Evolutionary conservation across 345 rosid genomes (phyloP).

Genomic region (Hibiscus syriacus): DNA sequence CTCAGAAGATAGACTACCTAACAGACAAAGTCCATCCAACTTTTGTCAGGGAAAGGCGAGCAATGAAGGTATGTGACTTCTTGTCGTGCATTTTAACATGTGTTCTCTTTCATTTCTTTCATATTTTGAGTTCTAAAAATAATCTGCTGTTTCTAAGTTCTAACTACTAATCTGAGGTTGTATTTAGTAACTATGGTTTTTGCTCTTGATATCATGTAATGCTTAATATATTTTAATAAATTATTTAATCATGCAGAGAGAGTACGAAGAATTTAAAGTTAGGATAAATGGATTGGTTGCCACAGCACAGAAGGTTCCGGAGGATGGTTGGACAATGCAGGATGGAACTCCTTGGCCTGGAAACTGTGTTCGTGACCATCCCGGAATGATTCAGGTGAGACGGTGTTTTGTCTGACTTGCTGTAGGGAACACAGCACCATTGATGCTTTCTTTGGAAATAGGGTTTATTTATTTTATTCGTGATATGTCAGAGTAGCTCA

Average conservation of each 20-base stretch:
- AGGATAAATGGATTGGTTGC: slow-evolving; percentile 90
- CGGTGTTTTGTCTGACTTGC: background rate
- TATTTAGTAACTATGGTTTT: background rate
- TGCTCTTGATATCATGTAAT: background rate
- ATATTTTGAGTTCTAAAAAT: background rate
- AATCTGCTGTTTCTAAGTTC: background rate
- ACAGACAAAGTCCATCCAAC: slow-evolving; percentile 89
- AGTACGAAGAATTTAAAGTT: slow-evolving; percentile 92
- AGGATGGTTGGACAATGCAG: slow-evolving; percentile 99
- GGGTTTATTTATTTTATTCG: background rate
- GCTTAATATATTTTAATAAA: background rate
- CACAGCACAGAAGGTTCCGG: slow-evolving; percentile 93
- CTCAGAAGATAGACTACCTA: slow-evolving; percentile 88
- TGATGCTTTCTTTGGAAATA: background rate
- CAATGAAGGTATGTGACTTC: slow-evolving; percentile 67
- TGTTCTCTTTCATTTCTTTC: background rate
- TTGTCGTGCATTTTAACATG: background rate
- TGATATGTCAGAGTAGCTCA: background rate
- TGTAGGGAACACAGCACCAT: background rate
- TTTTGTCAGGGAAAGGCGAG: slow-evolving; percentile 91
- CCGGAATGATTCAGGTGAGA: slow-evolving; percentile 99
- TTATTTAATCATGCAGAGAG: slow-evolving; percentile 58
- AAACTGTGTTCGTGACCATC: slow-evolving; percentile 85
- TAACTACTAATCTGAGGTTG: background rate
- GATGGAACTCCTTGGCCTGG: slow-evolving; percentile 99